Evolutionary conservation across 2,329 filamentous ascomycete genomes (phyloP).

Genomic region (Colletotrichum sp.): DNA sequence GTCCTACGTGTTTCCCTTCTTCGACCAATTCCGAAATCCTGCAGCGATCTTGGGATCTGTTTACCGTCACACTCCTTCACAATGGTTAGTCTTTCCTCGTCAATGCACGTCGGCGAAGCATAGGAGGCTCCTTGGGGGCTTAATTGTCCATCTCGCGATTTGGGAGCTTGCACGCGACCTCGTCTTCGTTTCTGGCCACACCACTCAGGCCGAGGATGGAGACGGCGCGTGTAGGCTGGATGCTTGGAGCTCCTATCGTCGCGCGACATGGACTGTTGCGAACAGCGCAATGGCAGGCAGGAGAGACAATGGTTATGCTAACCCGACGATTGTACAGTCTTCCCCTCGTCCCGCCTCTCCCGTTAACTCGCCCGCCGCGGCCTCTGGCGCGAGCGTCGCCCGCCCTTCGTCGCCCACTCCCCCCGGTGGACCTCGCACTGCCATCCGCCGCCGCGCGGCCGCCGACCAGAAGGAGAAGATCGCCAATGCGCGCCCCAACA

Average conservation of each 20-base stretch:
- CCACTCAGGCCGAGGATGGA: background rate
- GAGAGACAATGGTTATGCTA: background rate
- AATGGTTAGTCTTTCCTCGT: constrained; percentile 21
- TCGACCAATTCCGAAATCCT: constrained; percentile 27
- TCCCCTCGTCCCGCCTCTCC: constrained; percentile 67
- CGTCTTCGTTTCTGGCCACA: background rate
- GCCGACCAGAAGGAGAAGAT: constrained; percentile 98
- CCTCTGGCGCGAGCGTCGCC: constrained; percentile 72
- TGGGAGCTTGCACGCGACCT: background rate
- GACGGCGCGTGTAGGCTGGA: background rate
- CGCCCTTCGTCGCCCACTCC: constrained; percentile 87
- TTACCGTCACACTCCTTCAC: constrained; percentile 6
- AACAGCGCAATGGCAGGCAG: background rate
- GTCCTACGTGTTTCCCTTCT: constrained; percentile 18
- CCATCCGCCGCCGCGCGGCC: constrained; percentile 92
- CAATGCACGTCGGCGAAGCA: background rate
- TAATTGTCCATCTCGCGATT: background rate
- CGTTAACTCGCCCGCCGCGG: constrained; percentile 56
- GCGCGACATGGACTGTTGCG: background rate
- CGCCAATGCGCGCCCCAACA: constrained; percentile 90
- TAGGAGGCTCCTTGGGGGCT: background rate
- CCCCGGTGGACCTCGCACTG: constrained; percentile 92
- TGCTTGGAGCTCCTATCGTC: background rate
- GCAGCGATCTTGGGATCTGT: constrained; percentile 31
- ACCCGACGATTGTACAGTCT: constrained; percentile 44